Conservation (phyloP, 495 filamentous ascomycete genomes). For the Neurospora sp. region DNA sequence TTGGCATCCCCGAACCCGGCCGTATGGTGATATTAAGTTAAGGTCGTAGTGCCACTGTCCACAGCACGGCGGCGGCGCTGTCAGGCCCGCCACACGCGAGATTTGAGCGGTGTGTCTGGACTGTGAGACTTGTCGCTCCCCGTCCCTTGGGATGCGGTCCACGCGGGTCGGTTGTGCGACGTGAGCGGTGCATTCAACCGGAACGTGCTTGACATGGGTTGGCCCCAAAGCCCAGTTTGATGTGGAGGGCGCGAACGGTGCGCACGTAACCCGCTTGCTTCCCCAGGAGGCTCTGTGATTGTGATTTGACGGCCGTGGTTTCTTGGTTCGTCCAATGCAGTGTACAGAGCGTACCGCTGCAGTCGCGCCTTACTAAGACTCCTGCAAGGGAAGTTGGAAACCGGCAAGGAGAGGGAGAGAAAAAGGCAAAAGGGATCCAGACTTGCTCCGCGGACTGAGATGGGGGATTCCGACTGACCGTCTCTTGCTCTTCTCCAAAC, state of each 20-base stretch:
- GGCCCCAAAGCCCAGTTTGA: not conserved
- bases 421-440: not conserved
- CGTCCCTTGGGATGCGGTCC: not conserved
- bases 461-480: not conserved
- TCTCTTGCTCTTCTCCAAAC: not conserved
- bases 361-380: not conserved
- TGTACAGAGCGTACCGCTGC: not conserved
- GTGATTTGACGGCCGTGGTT: not conserved
- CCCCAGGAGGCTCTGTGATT: not conserved
- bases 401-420: not conserved
- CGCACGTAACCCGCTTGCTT: not conserved
- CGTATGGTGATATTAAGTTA: not conserved
- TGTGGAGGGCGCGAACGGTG: not conserved
- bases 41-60: not conserved
- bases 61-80: not conserved
- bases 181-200: not conserved
- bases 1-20: not conserved
- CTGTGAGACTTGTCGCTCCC: not conserved
- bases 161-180: not conserved
- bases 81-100: not conserved
- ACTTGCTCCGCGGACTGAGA: not conserved
- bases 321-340: not conserved
- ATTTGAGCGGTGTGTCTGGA: not conserved
- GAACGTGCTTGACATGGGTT: not conserved
- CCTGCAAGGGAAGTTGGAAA: not conserved